Base-by-base conservation (phyloP, 139 green algal species). In the Volvox reticuliferus region DNA sequence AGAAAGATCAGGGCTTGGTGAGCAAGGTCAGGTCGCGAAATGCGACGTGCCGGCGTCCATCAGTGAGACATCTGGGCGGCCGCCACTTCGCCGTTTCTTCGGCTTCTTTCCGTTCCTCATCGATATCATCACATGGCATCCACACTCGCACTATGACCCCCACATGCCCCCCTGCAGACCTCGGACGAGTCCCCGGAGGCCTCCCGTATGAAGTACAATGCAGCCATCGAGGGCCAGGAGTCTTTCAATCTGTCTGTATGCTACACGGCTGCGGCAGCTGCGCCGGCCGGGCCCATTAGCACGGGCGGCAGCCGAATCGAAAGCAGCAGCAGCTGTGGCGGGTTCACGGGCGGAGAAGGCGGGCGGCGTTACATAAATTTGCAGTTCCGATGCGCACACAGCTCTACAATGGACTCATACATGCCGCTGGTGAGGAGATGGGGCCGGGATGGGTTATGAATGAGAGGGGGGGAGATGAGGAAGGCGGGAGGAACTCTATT, bases 331-430 rank as follows among this genome's bases (percentile, higher is more conserved):
- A 62, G 17, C 50, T 73, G 18, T 3, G 26, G 2, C 14, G 50
- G 50, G 26, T 3, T 17, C 16, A n/a, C 26, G n/a, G 55, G 26
- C 16, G 22, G 79, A 9, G 86, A 19, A 30, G 55, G 65, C 22
- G 65, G 32, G 2, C 79, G 81, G 62, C 62, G 89, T 30, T 62
- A 26, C 36, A 44, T 92, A 22, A 92, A 50, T 32, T 35, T 94
- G 22, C 79, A 93, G 68, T 95, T 96, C 82, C 88, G 93, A 1
- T 93, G 89, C 71, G 93, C 94, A 9, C 81, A 89, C 88, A 94
- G 50, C 79, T 92, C 79, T 20, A 88, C 68, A 0, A 65, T 93
- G 12, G 92, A 92, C 69, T 69, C 28, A 33, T 92, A 89, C 79
- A 94, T 94, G 92, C 92, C 92, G 30, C 84, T 86, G 83, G 83